A percentile compares a stretch with the other conserved stretches of the same genome.
phyloP scores from a whole-genome alignment of 2,329 filamentous ascomycete genomes.

The Dactylellina leptospora region DNA sequence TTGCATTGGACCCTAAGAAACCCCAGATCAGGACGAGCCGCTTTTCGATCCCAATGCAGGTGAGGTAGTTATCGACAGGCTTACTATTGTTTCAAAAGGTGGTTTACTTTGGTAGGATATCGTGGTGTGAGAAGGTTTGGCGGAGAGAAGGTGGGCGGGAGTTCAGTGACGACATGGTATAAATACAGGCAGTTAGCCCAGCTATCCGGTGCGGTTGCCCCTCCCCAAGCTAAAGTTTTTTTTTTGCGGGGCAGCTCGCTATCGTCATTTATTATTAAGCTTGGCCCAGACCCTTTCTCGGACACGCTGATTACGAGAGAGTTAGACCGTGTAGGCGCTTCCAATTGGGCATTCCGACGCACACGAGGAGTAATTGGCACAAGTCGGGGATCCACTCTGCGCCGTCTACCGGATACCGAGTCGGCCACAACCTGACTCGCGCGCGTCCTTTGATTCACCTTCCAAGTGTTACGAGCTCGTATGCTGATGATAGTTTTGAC shows the following conservation, averaged over 20 bases:
- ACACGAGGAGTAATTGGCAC: conserved; percentile 7
- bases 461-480: too few relatives aligned
- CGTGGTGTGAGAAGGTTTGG: conserved; percentile 33
- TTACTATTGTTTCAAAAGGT: conserved; percentile 26
- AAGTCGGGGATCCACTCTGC: conserved; percentile 20
- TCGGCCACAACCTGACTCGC: conserved; percentile 21
- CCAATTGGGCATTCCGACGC: conserved; percentile 30
- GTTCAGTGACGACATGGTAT: conserved; percentile 51
- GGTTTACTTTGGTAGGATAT: background rate
- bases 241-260: conserved; percentile 41
- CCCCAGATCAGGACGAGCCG: conserved; percentile 10
- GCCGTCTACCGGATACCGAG: conserved; percentile 13
- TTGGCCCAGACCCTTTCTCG: conserved; percentile 43
- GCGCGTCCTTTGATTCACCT: too few relatives aligned
- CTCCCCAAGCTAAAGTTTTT: conserved; percentile 41
- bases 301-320: conserved; percentile 5
- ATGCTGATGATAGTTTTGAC: too few relatives aligned
- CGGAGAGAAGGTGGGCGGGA: conserved; percentile 12
- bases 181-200: conserved; percentile 20
- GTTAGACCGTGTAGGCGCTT: background rate
- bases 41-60: conserved; percentile 24
- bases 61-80: conserved; percentile 28
- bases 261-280: conserved; percentile 40
- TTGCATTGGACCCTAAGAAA: background rate
- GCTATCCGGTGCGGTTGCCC: conserved; percentile 5